Conservation (phyloP, 306 rosid species). For the Alnus rubra region DNA sequence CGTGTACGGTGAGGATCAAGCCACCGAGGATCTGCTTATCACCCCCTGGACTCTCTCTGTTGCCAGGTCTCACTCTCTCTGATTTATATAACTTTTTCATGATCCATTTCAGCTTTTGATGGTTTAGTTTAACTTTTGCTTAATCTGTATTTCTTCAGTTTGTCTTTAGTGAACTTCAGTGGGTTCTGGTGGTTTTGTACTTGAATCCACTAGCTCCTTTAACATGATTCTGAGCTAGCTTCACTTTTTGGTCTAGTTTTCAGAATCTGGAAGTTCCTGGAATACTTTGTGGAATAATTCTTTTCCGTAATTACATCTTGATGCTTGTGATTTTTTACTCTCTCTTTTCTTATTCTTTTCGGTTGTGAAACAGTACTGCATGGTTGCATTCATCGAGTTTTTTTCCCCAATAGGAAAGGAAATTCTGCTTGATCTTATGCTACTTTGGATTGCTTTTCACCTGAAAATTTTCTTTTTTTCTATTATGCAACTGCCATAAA, state of each 20-base stretch:
- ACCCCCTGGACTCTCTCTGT: conserved; percentile 95
- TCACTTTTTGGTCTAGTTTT: not conserved
- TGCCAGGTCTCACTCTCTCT: conserved; percentile 60
- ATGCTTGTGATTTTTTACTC: too few relatives aligned
- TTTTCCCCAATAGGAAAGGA: not conserved
- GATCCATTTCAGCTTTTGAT: not conserved
- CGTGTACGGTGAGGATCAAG: conserved; percentile 82
- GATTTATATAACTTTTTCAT: not conserved
- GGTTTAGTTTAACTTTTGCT: not conserved
- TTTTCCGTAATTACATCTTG: not conserved
- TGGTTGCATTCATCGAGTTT: too few relatives aligned
- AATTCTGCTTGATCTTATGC: not conserved
- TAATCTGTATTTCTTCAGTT: not conserved
- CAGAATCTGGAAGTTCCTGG: not conserved
- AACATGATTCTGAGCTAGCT: not conserved
- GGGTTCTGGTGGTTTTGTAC: not conserved
- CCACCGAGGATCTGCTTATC: conserved; percentile 83
- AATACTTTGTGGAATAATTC: not conserved
- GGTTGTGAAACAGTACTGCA: too few relatives aligned
- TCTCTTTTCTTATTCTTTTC: too few relatives aligned
- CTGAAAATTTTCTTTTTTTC: not conserved
- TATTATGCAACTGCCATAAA: too few relatives aligned
- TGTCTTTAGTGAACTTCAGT: not conserved
- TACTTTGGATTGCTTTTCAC: not conserved
- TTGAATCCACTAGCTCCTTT: not conserved